These are phyloP conservation scores for Debaryomycetaceae sp. DNA, from an alignment of 1,139 yeast genomes.

Conservation along the genomic window DNA sequence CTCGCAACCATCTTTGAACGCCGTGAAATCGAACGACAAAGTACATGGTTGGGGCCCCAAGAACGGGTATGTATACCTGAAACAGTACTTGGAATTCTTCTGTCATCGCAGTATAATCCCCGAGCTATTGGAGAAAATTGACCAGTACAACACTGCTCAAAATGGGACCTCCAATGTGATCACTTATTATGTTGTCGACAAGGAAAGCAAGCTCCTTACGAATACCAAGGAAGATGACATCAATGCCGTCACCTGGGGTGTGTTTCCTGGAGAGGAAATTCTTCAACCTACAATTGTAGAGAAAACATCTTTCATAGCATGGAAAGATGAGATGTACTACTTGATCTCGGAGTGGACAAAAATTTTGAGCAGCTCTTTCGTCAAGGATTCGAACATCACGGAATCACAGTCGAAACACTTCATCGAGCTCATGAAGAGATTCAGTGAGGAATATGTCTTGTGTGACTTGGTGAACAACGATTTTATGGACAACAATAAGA, in stretches of 20 bases:
- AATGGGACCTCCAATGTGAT: constrained; percentile 44
- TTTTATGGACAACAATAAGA: constrained; percentile 50
- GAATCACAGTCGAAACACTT: constrained; percentile 24
- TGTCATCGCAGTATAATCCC: constrained; percentile 57
- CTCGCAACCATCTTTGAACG: constrained; percentile 93
- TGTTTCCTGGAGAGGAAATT: constrained; percentile 88
- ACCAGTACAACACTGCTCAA: constrained; percentile 32
- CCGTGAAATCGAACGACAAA: constrained; percentile 66
- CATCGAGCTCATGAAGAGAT: constrained; percentile 40
- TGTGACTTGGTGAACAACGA: constrained; percentile 92
- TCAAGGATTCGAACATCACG: constrained; percentile 39
- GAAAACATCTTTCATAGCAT: constrained; percentile 80
- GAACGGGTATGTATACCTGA: constrained; percentile 89
- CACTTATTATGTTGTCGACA: constrained; percentile 79
- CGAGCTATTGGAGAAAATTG: constrained; percentile 32
- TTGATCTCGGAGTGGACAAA: constrained; percentile 79
- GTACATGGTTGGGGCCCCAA: constrained; percentile 95
- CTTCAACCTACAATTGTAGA: constrained; percentile 94
- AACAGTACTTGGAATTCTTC: constrained; percentile 83
- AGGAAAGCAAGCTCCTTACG: constrained; percentile 52
- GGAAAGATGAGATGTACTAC: constrained; percentile 95
- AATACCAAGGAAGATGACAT: constrained; percentile 77
- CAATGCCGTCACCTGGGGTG: constrained; percentile 98
- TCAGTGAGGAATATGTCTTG: constrained; percentile 64
- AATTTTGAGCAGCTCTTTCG: constrained; percentile 39